These are phyloP conservation scores for Arctostaphylos glauca DNA, from an alignment of 148 eudicot species.

Conservation along the genomic window DNA sequence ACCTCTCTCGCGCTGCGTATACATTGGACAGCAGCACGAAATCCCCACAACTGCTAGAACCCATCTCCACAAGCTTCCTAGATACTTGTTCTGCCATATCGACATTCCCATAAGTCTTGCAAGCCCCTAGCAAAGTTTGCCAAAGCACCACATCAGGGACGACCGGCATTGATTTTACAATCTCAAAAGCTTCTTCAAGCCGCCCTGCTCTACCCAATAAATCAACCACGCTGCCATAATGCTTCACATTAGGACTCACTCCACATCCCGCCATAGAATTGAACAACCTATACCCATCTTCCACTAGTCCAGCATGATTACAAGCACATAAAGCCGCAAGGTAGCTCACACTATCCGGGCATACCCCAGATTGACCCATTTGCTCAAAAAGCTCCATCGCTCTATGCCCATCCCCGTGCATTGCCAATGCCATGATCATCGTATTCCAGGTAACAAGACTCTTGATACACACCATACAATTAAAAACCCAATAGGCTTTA, in stretches of 20 bases:
- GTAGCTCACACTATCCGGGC: slow-evolving; percentile 52
- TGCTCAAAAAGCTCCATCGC: slow-evolving; percentile 56
- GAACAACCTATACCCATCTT: slow-evolving; percentile 64
- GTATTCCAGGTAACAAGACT: slow-evolving; percentile 71
- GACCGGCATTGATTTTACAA: slow-evolving; percentile 63
- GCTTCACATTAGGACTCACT: slow-evolving; percentile 59
- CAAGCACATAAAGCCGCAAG: slow-evolving; percentile 70
- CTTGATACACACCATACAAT: slow-evolving; percentile 50
- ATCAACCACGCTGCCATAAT: slow-evolving; percentile 83
- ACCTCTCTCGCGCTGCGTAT: slow-evolving; percentile 64
- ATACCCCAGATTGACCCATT: slow-evolving; percentile 37
- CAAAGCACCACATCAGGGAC: slow-evolving; percentile 67
- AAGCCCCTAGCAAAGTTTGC: slow-evolving; percentile 85
- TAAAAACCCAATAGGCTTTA: slow-evolving; percentile 51
- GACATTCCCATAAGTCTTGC: slow-evolving; percentile 63
- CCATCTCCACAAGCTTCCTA: slow-evolving; percentile 73
- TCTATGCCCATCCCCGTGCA: slow-evolving; percentile 59
- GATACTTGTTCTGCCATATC: slow-evolving; percentile 77
- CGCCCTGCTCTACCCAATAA: slow-evolving; percentile 80
- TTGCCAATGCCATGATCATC: slow-evolving; percentile 76
- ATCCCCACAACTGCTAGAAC: slow-evolving; percentile 68
- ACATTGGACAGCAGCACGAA: slow-evolving; percentile 70
- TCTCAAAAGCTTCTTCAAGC: slow-evolving; percentile 57
- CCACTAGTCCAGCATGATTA: slow-evolving; percentile 78
- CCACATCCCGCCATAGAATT: slow-evolving; percentile 44